A percentile compares a stretch with the other conserved stretches of the same genome.
Conservation (phyloP, 805 yeast species). For the Priceomyces melissophilus region DNA sequence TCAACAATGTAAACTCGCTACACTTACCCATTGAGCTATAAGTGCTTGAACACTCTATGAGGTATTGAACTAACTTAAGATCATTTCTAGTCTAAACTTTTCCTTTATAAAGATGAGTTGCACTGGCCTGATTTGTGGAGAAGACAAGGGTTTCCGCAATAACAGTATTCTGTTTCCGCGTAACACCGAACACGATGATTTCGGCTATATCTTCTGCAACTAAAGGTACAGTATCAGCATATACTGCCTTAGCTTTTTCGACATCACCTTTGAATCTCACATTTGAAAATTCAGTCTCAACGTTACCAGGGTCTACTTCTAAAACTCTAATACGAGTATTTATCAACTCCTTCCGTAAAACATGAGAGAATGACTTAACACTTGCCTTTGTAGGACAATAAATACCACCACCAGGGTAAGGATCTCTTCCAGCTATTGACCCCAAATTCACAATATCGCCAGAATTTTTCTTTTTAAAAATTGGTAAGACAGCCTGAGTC, state of each 20-base stretch:
- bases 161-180: conserved; percentile 70
- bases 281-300: conserved; percentile 71
- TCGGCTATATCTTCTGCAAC: conserved; percentile 75
- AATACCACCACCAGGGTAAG: conserved; percentile 76
- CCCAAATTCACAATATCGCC: conserved; percentile 77
- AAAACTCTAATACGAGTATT: conserved; percentile 67
- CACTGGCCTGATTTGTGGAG: conserved; percentile 82
- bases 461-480: conserved; percentile 62
- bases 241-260: conserved; percentile 59
- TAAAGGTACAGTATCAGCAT: conserved; percentile 66
- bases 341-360: conserved; percentile 71
- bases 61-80: too few relatives aligned
- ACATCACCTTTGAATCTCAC: conserved; percentile 64
- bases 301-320: conserved; percentile 77
- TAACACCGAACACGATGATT: conserved; percentile 59
- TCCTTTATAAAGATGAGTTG: conserved; percentile 52
- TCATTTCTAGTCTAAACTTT: background rate
- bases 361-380: conserved; percentile 65
- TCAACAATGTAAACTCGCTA: too few relatives aligned
- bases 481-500: conserved; percentile 75
- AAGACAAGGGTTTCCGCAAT: conserved; percentile 80
- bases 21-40: too few relatives aligned
- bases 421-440: conserved; percentile 75
- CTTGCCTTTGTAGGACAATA: conserved; percentile 77
- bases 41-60: too few relatives aligned